Evolutionary conservation across 192 early-diverging fungal species (phyloP), one percentile per base, ranked within the genome.

Genomic region (Backusella mclennaniae): DNA sequence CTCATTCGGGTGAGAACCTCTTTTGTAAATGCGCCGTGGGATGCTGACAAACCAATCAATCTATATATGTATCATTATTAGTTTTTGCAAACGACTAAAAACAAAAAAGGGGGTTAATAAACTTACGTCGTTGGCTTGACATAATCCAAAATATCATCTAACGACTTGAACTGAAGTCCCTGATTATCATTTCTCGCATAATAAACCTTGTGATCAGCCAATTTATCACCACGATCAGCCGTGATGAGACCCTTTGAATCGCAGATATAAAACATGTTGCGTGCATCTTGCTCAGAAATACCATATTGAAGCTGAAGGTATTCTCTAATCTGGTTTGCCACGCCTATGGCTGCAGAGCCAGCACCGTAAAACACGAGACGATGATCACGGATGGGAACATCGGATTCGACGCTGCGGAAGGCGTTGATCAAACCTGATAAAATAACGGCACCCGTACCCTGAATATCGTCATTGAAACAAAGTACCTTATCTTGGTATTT

Each of bases 401-500:
- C 85, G 17, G 90, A 88, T 8, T 90, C 84, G n/a, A 85, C 86
- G 23, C 86, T 86, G 67, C 87, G 76, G 53, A 97, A 86, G 17
- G 95, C 95, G 72, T 95, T 95, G 82, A 97, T 97, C 74, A 97
- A 93, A 41, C 95, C 97, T 56, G 93, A 92, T 19, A 97, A 88
- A 77, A 98, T 93, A 21, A 98, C 96, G 72, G 95, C 96, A 67
- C 97, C 97, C 29, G 95, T 96, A 41, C 95, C 94, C 78, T 96
- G 95, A 73, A 96, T 96, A 76, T 96, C 95, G 75, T 99, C 97
- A 83, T 99, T 99, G 84, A 99, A 99, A 83, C 91, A 94, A 69
- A 94, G 89, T 42, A 90, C 91, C 23, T 87, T 83, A 77, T 91
- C 66, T 73, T 93, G 89, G 84, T 96, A 96, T 71, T 92, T 87